Conservation (phyloP, 2,329 filamentous ascomycete genomes). For the Penicillium thymicola region DNA sequence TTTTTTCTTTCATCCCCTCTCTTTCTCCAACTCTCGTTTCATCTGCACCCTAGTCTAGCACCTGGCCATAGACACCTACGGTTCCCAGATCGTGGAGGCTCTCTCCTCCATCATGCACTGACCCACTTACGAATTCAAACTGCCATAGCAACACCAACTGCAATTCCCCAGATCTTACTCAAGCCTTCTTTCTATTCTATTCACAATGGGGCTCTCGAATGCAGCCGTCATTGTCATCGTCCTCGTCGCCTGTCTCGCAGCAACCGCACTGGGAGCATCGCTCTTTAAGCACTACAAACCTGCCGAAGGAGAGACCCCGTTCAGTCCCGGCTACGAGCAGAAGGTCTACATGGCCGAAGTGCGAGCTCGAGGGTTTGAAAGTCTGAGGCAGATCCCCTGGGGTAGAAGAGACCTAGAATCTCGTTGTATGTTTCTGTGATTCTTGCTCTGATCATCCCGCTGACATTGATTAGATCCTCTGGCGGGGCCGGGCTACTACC, state of each 20-base stretch:
- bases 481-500: conserved; percentile 11
- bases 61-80: background rate
- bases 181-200: background rate
- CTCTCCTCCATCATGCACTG: conserved; percentile 3
- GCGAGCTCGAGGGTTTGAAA: conserved; percentile 25
- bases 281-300: conserved; percentile 30
- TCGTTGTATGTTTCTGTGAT: conserved; percentile 16
- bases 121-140: background rate
- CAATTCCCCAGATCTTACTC: background rate
- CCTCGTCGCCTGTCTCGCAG: conserved; percentile 30
- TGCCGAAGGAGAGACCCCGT: conserved; percentile 15
- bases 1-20: background rate
- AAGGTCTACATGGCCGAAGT: conserved; percentile 33
- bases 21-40: background rate
- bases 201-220: conserved; percentile 23
- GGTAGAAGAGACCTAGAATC: conserved; percentile 23
- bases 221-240: conserved; percentile 32
- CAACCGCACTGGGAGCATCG: conserved; percentile 30
- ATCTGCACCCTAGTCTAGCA: background rate
- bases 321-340: conserved; percentile 27
- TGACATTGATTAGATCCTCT: conserved; percentile 13
- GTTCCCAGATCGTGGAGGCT: background rate
- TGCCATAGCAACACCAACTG: background rate
- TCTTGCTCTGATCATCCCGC: background rate
- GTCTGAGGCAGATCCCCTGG: conserved; percentile 24